phyloP scores from a whole-genome alignment of 371 early-diverging fungal genomes.

The Mucor irregularis region DNA sequence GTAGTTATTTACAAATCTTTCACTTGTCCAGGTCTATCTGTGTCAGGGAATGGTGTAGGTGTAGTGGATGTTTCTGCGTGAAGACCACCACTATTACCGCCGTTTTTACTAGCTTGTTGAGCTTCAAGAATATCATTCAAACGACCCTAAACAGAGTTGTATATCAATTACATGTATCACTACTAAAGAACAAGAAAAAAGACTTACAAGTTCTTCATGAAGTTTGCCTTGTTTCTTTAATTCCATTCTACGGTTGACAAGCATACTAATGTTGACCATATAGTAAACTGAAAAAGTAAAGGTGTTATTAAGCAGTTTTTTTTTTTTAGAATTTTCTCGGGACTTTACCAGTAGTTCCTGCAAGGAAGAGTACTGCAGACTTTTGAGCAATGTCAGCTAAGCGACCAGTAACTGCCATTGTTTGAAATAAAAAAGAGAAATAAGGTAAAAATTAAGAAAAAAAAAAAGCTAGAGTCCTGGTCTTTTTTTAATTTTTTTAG shows the following conservation, averaged over 20 bases:
- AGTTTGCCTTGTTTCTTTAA: constrained; percentile 50
- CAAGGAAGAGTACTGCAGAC: constrained; percentile 46
- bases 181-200: not conserved
- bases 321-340: not conserved
- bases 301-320: not conserved
- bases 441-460: not conserved
- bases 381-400: constrained; percentile 54
- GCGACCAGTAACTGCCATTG: constrained; percentile 38
- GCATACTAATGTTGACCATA: constrained; percentile 76
- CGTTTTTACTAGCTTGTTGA: constrained; percentile 12
- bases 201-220: constrained; percentile 49
- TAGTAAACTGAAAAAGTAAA: constrained; percentile 60
- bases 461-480: constrained; percentile 1
- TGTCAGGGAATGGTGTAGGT: constrained; percentile 41
- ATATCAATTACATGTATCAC: not conserved
- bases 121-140: constrained; percentile 21
- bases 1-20: constrained; percentile 14
- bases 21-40: constrained; percentile 30
- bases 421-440: constrained; percentile 3
- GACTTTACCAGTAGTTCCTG: constrained; percentile 47
- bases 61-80: constrained; percentile 48
- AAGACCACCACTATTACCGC: too few relatives aligned
- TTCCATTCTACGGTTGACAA: constrained; percentile 58
- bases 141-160: constrained; percentile 22
- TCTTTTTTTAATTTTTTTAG: too few relatives aligned